Conservation (phyloP, 441 rosid genomes). For the Biscutella laevigata region DNA sequence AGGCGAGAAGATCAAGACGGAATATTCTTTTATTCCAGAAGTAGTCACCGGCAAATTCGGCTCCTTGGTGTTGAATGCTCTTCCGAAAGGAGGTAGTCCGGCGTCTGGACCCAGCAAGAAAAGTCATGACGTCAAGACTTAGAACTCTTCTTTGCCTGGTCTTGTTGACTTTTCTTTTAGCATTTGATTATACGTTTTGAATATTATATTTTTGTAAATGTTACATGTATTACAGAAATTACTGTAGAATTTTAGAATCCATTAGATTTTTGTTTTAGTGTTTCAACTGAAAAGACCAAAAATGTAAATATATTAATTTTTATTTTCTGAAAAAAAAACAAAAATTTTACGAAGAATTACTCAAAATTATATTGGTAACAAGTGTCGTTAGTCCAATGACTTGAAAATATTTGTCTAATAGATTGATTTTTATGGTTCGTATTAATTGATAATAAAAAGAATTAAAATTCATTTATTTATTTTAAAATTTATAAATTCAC, state of each 20-base stretch:
- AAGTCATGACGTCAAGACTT: slow-evolving; percentile 36
- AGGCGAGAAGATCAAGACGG: slow-evolving; percentile 14
- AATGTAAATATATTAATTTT: no score
- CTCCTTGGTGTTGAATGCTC: slow-evolving; percentile 37
- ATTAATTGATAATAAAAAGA: no score
- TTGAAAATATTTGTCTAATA: no score
- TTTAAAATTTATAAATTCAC: no score
- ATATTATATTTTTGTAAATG: background rate
- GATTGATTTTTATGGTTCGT: no score
- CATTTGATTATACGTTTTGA: background rate
- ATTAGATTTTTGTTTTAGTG: background rate
- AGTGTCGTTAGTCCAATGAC: no score
- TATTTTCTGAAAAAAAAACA: no score
- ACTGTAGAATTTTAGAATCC: background rate
- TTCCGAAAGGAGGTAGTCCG: slow-evolving; percentile 41
- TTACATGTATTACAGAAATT: background rate
- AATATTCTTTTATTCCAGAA: slow-evolving; percentile 16
- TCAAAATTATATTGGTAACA: no score
- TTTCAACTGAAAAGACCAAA: background rate
- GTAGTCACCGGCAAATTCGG: slow-evolving; percentile 27
- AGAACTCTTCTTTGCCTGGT: background rate
- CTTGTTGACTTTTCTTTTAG: slow-evolving; percentile 1
- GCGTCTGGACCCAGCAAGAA: slow-evolving; percentile 49
- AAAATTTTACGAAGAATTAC: no score
- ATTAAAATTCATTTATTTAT: no score